Conservation (phyloP, 1,284 basidiomycete species). For the Cryptococcus deneoformans region DNA sequence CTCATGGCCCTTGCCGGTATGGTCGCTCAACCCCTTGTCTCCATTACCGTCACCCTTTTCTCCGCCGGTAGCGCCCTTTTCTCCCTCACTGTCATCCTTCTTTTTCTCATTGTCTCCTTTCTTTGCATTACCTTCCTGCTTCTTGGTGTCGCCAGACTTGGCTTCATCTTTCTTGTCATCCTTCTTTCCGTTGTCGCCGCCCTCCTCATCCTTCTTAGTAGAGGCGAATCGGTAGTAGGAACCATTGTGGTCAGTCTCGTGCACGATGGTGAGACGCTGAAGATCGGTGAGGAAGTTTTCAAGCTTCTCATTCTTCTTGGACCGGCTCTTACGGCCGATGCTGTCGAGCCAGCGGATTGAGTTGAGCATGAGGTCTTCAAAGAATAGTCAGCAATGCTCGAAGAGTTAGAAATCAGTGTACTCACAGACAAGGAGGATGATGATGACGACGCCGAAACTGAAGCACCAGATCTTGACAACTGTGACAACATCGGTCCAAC, state of each 20-base stretch:
- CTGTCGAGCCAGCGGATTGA: constrained; percentile 53
- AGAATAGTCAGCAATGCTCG: neutral
- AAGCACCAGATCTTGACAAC: constrained; percentile 56
- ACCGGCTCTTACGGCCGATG: constrained; percentile 52
- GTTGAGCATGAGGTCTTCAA: constrained; percentile 47
- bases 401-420: neutral
- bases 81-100: neutral
- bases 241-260: constrained; percentile 44
- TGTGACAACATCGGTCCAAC: constrained; percentile 56
- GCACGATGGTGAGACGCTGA: constrained; percentile 55
- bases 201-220: constrained; percentile 4
- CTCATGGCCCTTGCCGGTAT: constrained; percentile 11
- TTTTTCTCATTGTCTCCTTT: constrained; percentile 2
- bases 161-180: constrained; percentile 12
- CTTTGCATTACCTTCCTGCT: constrained; percentile 9
- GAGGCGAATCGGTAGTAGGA: constrained; percentile 23
- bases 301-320: constrained; percentile 52
- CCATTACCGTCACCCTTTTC: constrained; percentile 3
- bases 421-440: constrained; percentile 52
- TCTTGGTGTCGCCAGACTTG: constrained; percentile 10
- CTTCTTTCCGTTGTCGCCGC: constrained; percentile 4
- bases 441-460: constrained; percentile 55
- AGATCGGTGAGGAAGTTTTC: constrained; percentile 56
- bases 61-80: neutral
- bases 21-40: constrained; percentile 16